Conservation (phyloP, 176 grass and related monocot genomes). For the Hordeum marinum region DNA sequence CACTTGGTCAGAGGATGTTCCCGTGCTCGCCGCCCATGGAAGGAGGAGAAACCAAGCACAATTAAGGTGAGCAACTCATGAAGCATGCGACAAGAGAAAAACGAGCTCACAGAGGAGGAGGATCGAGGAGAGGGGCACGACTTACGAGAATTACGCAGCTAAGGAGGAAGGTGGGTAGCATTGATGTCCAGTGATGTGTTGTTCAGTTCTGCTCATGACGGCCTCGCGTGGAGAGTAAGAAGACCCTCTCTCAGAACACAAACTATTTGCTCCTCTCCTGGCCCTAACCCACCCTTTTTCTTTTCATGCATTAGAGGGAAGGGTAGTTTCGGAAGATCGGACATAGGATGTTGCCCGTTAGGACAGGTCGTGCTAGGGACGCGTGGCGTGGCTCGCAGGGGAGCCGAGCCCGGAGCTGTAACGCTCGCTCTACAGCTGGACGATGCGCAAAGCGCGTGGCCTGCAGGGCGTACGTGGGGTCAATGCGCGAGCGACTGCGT, state of each 20-base stretch:
- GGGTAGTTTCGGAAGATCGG: conserved; percentile 21
- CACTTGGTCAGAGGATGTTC: no score
- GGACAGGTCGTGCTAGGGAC: conserved; percentile 15
- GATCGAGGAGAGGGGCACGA: not conserved
- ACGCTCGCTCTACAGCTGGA: not conserved
- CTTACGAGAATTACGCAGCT: conserved; percentile 1
- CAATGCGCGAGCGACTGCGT: not conserved
- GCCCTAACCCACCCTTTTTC: no score
- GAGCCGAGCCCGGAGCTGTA: not conserved
- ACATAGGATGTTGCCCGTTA: not conserved
- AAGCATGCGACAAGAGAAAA: no score
- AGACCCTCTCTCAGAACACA: not conserved
- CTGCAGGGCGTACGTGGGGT: not conserved
- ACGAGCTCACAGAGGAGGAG: not conserved
- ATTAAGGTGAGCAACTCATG: no score
- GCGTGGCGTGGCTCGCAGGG: conserved; percentile 7
- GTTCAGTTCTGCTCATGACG: not conserved
- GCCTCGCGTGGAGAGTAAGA: not conserved
- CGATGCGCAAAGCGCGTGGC: not conserved
- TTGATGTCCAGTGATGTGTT: not conserved
- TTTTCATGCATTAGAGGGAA: not conserved
- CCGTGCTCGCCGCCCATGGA: not conserved
- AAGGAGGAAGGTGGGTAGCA: conserved; percentile 15
- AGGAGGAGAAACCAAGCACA: not conserved
- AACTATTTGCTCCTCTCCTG: not conserved